A percentile compares a stretch with the other conserved stretches of the same genome.
Conservation (phyloP, 2,329 filamentous ascomycete species). For the Cytospora chrysosperma region DNA sequence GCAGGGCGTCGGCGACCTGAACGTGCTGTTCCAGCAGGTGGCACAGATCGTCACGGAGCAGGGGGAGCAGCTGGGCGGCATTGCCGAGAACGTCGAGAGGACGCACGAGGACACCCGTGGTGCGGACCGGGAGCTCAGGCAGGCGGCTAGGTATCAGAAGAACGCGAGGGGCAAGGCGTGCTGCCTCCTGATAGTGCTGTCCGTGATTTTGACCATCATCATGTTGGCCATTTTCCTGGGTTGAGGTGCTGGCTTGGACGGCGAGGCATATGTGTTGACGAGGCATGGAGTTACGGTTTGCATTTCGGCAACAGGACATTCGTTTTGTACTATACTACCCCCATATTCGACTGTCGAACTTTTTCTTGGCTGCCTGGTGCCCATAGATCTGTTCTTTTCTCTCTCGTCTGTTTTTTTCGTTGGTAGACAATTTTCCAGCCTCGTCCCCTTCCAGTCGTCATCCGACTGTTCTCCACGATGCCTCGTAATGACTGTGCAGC, state of each 20-base stretch:
- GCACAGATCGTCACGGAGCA: constrained; percentile 96
- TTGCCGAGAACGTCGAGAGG: constrained; percentile 83
- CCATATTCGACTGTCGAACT: not conserved
- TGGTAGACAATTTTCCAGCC: not conserved
- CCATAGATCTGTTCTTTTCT: not conserved
- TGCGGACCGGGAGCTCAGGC: constrained; percentile 80
- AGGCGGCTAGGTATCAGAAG: constrained; percentile 90
- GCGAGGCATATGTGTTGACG: constrained; percentile 13
- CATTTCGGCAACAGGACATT: not conserved
- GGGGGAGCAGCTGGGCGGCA: constrained; percentile 82
- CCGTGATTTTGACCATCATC: constrained; percentile 85
- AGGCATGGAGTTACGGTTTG: constrained; percentile 7
- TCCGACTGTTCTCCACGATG: not conserved
- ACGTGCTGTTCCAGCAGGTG: constrained; percentile 96
- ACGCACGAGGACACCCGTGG: constrained; percentile 79
- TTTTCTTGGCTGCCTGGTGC: not conserved
- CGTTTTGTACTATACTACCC: constrained; percentile 1
- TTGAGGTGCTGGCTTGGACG: constrained; percentile 36
- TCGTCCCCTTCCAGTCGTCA: not conserved
- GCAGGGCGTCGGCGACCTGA: constrained; percentile 90
- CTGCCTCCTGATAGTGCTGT: constrained; percentile 83
- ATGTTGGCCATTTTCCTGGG: constrained; percentile 82
- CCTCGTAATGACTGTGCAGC: not conserved
- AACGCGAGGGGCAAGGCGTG: constrained; percentile 93
- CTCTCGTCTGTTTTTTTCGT: not conserved